Evolutionary conservation across 1,284 basidiomycete species (phyloP).

Genomic region (Ceratobasidium papillatum): DNA sequence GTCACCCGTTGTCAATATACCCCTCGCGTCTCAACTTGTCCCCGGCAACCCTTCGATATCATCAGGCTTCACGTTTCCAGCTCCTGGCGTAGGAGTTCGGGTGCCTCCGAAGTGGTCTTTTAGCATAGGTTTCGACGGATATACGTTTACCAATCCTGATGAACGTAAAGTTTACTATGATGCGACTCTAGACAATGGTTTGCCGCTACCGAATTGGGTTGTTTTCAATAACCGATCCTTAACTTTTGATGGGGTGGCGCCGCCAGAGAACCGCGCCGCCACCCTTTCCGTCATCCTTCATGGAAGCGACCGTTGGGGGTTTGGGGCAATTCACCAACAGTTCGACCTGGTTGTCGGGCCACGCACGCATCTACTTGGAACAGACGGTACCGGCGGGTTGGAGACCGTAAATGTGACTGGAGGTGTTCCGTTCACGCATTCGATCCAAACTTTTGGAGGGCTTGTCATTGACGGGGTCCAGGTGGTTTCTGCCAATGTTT

Average conservation of each 20-base stretch:
- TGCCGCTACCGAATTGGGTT: constrained; percentile 79
- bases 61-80: constrained; percentile 68
- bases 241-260: constrained; percentile 84
- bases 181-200: constrained; percentile 70
- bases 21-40: constrained; percentile 70
- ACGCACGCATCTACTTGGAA: constrained; percentile 51
- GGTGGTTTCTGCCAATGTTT: constrained; percentile 64
- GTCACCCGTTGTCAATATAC: constrained; percentile 63
- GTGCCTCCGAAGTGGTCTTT: constrained; percentile 90
- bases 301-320: constrained; percentile 72
- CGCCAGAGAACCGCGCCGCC: constrained; percentile 50
- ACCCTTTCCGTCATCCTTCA: constrained; percentile 56
- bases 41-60: constrained; percentile 67
- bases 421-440: constrained; percentile 50
- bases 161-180: constrained; percentile 67
- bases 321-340: constrained; percentile 60
- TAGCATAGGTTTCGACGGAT: constrained; percentile 81
- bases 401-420: constrained; percentile 66
- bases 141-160: constrained; percentile 64
- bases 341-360: constrained; percentile 69
- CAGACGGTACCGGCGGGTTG: constrained; percentile 43
- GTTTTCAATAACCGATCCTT: constrained; percentile 70
- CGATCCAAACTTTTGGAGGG: constrained; percentile 51
- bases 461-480: constrained; percentile 68
- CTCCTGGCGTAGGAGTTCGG: constrained; percentile 57